Percentiles rank a stretch among this genome's conserved stretches.
phyloP scores from a whole-genome alignment of 331 rosid genomes.

The Saraca asoca region DNA sequence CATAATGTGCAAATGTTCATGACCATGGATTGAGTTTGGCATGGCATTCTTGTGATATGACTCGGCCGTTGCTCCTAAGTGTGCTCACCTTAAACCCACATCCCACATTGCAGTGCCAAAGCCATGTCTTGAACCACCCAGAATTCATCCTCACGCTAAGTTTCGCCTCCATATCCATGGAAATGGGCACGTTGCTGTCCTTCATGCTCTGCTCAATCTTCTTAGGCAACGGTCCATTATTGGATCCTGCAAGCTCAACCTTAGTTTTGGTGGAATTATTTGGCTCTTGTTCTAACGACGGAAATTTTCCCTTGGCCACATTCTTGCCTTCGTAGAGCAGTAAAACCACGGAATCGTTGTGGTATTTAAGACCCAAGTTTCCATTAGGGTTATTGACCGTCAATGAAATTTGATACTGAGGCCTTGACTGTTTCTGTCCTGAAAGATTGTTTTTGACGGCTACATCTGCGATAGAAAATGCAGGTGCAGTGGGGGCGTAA shows the following conservation, averaged over 20 bases:
- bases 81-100: constrained; percentile 44
- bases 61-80: constrained; percentile 3
- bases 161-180: constrained; percentile 37
- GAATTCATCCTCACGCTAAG: constrained; percentile 33
- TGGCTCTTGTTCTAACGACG: constrained; percentile 20
- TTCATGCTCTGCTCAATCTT: constrained; percentile 25
- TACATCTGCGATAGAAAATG: constrained; percentile 26
- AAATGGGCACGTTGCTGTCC: background rate
- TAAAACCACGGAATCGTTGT: background rate
- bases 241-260: constrained; percentile 31
- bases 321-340: background rate
- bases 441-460: background rate
- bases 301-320: constrained; percentile 48
- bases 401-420: constrained; percentile 38
- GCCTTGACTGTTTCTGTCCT: background rate
- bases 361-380: constrained; percentile 25
- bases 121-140: constrained; percentile 37
- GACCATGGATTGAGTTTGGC: background rate
- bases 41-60: constrained; percentile 47
- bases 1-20: too few relatives aligned
- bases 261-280: background rate
- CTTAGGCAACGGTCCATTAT: background rate
- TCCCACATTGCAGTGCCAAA: constrained; percentile 31
- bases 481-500: constrained; percentile 43
- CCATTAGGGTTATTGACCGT: constrained; percentile 40